Evolutionary conservation across 2,329 filamentous ascomycete species (phyloP).

Genomic region (Fusarium luffae): DNA sequence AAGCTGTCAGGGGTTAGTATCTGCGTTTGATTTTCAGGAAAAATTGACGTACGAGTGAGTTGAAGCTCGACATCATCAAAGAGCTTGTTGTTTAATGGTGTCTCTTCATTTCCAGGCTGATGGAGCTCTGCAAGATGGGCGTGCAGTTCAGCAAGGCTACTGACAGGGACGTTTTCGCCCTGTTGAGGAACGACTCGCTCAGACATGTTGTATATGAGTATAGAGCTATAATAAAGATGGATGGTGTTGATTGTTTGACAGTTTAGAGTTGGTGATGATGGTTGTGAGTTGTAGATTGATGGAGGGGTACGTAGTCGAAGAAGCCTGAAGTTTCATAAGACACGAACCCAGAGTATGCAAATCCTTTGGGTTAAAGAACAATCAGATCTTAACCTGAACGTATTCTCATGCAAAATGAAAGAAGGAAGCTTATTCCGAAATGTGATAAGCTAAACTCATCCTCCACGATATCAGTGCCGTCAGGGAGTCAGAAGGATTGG

Average conservation of each 20-base stretch:
- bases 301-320: slow-evolving; percentile 20
- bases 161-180: slow-evolving; percentile 53
- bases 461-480: neutral
- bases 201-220: slow-evolving; percentile 40
- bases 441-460: neutral
- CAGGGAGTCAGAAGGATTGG: neutral
- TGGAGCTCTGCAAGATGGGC: slow-evolving; percentile 62
- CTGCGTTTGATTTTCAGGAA: neutral
- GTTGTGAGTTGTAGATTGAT: slow-evolving; percentile 22
- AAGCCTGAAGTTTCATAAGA: slow-evolving; percentile 10
- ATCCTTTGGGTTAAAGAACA: neutral
- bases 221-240: neutral
- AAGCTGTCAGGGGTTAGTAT: slow-evolving; percentile 51
- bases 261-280: neutral
- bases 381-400: neutral
- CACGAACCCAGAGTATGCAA: neutral
- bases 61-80: slow-evolving; percentile 71
- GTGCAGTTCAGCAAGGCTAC: slow-evolving; percentile 65
- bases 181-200: slow-evolving; percentile 51
- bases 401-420: neutral
- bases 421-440: neutral
- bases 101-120: slow-evolving; percentile 53
- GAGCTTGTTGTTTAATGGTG: slow-evolving; percentile 59
- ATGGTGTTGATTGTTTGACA: neutral
- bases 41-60: slow-evolving; percentile 58